These are phyloP conservation scores for Helotiales sp. DNA, from an alignment of 2,329 filamentous ascomycete genomes.

Conservation along the genomic window DNA sequence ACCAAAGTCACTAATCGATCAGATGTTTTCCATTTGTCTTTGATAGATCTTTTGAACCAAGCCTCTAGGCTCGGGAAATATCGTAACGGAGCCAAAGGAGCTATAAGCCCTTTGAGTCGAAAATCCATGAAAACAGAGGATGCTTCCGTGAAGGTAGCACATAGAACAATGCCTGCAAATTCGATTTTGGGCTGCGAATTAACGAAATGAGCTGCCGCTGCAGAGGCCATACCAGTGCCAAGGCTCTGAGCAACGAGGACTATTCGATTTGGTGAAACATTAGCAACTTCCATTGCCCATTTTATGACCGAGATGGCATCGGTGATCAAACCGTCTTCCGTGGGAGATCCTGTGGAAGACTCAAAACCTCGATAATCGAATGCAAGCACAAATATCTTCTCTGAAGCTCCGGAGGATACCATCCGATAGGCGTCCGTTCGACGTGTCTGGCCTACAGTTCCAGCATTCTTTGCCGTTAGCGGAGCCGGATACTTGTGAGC, in stretches of 20 bases:
- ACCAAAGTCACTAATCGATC: not conserved
- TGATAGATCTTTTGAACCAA: not conserved
- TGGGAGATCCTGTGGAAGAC: not conserved
- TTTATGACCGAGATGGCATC: not conserved
- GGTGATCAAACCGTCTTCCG: not conserved
- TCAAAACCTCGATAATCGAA: not conserved
- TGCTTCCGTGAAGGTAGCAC: not conserved
- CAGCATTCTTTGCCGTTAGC: not conserved
- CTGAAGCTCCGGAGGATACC: not conserved
- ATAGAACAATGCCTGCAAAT: not conserved
- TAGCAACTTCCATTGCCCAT: not conserved
- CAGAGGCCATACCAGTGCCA: not conserved
- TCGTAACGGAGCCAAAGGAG: not conserved
- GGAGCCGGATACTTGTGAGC: not conserved
- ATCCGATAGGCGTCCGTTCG: not conserved
- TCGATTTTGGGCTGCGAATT: not conserved
- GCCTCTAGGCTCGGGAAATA: not conserved
- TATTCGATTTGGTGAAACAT: not conserved
- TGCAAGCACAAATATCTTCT: not conserved
- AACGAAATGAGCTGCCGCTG: not conserved
- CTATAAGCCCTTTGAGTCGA: not conserved
- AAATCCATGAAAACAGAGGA: not conserved
- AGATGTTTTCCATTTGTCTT: not conserved
- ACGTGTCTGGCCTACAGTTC: not conserved
- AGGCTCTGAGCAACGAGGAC: not conserved